A percentile compares a stretch with the other conserved stretches of the same genome.
These are phyloP conservation scores for Phytophthora cajani DNA, from an alignment of 352 stramenopile genomes.

Conservation along the genomic window DNA sequence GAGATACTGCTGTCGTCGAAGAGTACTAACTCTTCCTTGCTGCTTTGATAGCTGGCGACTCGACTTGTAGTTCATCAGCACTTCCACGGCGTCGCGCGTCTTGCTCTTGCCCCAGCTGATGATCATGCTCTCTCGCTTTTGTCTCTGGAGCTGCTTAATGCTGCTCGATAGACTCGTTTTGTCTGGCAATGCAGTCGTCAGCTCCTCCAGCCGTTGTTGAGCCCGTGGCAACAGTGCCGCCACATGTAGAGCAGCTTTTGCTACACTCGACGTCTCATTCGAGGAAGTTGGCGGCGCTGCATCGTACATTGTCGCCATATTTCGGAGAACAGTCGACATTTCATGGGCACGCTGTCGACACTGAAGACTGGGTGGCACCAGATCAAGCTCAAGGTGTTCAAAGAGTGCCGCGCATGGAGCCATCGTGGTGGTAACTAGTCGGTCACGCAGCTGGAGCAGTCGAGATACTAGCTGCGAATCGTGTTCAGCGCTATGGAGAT, in stretches of 20 bases:
- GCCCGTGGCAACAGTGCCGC: slow-evolving; percentile 13
- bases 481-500: slow-evolving; percentile 26
- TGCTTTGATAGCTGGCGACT: slow-evolving; percentile 8
- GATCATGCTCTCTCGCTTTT: slow-evolving; percentile 50
- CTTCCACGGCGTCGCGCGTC: slow-evolving; percentile 2
- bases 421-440: slow-evolving; percentile 27
- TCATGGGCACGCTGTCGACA: slow-evolving; percentile 8
- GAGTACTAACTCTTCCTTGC: slow-evolving; percentile 12
- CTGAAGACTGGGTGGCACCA: slow-evolving; percentile 28
- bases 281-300: not conserved
- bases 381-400: slow-evolving; percentile 23
- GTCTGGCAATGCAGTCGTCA: slow-evolving; percentile 35
- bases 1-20: slow-evolving; percentile 23
- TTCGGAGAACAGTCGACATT: slow-evolving; percentile 11
- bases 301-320: slow-evolving; percentile 24
- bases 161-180: slow-evolving; percentile 44
- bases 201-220: slow-evolving; percentile 31
- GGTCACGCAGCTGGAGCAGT: slow-evolving; percentile 35
- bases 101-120: slow-evolving; percentile 39
- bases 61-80: slow-evolving; percentile 4
- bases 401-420: slow-evolving; percentile 10
- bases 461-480: slow-evolving; percentile 20
- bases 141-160: slow-evolving; percentile 51
- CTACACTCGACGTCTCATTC: not conserved
- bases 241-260: not conserved